Percentiles rank a stretch among this genome's conserved stretches.
Evolutionary conservation across 192 early-diverging fungal species (phyloP).

Genomic region (Podila horticola): DNA sequence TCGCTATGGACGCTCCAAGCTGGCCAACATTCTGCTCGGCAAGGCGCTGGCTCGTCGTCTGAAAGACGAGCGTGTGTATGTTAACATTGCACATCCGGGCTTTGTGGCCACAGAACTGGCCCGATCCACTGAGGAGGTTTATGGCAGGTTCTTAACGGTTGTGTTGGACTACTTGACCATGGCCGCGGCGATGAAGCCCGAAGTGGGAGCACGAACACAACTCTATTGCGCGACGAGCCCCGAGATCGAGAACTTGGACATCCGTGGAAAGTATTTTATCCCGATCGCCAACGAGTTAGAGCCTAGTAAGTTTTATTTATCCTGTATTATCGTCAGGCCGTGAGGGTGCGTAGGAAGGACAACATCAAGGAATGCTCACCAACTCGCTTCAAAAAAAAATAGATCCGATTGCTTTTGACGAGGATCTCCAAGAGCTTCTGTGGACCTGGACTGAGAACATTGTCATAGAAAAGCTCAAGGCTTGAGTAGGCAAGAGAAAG

Average conservation of each 20-base stretch:
- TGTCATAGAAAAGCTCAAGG: background rate
- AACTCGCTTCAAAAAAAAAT: background rate
- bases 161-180: too few species aligned
- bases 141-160: too few species aligned
- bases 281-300: conserved; percentile 7
- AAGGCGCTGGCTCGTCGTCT: conserved; percentile 47
- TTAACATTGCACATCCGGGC: conserved; percentile 24
- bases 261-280: conserved; percentile 21
- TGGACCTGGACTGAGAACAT: conserved; percentile 4
- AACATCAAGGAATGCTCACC: too few species aligned
- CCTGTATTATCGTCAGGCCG: too few species aligned
- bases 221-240: conserved; percentile 61
- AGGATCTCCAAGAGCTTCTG: background rate
- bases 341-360: too few species aligned
- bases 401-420: background rate
- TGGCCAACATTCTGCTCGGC: conserved; percentile 60
- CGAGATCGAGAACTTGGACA: conserved; percentile 55
- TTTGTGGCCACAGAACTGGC: conserved; percentile 54
- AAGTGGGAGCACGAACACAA: conserved; percentile 56
- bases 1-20: conserved; percentile 61
- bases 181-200: conserved; percentile 13
- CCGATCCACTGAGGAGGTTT: too few species aligned
- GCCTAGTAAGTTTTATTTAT: background rate
- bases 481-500: too few species aligned
- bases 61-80: conserved; percentile 10